Evolutionary conservation across 2,329 filamentous ascomycete genomes (phyloP), one percentile per base, ranked within the genome.

Genomic region (Daldinia eschscholtzii): DNA sequence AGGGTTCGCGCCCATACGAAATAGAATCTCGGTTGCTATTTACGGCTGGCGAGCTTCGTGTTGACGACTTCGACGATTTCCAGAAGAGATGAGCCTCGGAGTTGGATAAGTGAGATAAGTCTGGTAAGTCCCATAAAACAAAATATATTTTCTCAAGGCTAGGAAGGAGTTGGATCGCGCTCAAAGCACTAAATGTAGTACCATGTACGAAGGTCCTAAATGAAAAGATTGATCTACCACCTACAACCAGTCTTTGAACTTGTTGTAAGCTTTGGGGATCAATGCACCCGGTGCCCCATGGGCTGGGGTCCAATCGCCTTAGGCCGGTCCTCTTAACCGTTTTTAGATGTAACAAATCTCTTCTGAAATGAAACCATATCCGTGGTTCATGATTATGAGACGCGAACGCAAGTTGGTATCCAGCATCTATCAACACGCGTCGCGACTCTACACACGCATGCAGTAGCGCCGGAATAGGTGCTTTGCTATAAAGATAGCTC

Each of bases 361-460:
- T 41, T 10, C 57, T 15, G 15, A 60, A 67, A 57, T 67, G 33
- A 30, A 67, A 67, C 65, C 65, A 67, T 12, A 56, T 67, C 26
- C n/a, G n/a, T 23, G 56, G 65, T n/a, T 41, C 35, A 13, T 61
- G 56, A 10, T 35, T 50, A 20, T 60, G 65, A 57, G 56, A 52
- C 9, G 60, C 57, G 28, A 67, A 67, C 3, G 59, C 55, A 37
- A 67, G 58, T 23, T 42, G 59, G n/a, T 67, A 67, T 12, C 64
- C 64, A 20, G 53, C 18, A 5, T 10, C 13, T n/a, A 63, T 50
- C 4, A 67, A 23, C 12, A 53, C 26, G 13, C 6, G 13, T 41
- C 64, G 64, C 18, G 64, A 67, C 33, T 67, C 64, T 10, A 10
- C 9, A 9, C 58, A 63, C 6, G 64, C 59, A 23, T 67, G 64